These are phyloP conservation scores for Apophysomyces elegans DNA, from an alignment of 371 early-diverging fungal species.

Conservation along the genomic window DNA sequence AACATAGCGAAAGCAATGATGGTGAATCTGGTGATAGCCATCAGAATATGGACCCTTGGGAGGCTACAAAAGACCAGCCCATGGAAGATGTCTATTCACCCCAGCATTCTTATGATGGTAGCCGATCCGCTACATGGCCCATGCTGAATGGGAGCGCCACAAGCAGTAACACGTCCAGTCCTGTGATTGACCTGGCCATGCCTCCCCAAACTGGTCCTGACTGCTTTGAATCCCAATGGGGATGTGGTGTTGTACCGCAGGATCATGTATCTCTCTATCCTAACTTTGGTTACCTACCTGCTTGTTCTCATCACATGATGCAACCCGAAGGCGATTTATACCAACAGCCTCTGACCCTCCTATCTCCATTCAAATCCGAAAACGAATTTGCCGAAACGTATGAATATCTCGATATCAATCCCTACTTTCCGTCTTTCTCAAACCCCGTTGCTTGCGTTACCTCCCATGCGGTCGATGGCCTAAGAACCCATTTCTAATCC, in stretches of 20 bases:
- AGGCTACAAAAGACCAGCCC: neutral
- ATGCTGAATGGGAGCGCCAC: neutral
- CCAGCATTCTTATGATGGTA: neutral
- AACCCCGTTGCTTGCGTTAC: neutral
- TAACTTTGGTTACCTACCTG: neutral
- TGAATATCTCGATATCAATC: neutral
- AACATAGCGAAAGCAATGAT: neutral
- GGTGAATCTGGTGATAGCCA: neutral
- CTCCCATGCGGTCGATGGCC: neutral
- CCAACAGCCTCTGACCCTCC: neutral
- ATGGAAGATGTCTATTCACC: neutral
- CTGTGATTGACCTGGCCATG: conserved; percentile 5
- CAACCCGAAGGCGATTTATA: neutral
- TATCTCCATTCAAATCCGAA: neutral
- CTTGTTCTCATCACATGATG: neutral
- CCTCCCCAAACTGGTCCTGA: neutral
- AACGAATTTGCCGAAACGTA: neutral
- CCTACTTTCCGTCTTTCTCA: neutral
- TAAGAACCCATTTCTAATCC: neutral
- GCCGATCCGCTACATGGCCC: neutral
- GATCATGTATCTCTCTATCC: neutral
- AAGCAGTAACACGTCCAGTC: conserved; percentile 1
- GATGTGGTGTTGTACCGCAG: neutral
- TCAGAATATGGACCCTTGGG: neutral
- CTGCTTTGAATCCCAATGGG: neutral